Percentiles rank a stretch among this genome's conserved stretches.
Evolutionary conservation across 805 yeast species (phyloP).

Genomic region (Candida endomychidarum): DNA sequence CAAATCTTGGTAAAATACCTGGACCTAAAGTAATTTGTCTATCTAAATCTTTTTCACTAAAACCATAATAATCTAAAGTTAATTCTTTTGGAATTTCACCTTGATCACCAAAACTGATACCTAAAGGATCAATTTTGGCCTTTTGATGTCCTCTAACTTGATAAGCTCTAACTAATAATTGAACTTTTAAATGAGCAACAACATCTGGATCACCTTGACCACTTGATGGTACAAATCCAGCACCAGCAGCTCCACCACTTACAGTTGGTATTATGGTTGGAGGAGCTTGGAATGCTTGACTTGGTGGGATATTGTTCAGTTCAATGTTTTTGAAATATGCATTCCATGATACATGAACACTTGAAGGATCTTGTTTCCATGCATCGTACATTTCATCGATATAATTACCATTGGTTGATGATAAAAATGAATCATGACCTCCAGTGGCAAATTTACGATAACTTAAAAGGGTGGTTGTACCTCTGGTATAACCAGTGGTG

Average conservation of each 20-base stretch:
- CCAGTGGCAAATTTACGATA: constrained; percentile 9
- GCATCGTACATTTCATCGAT: constrained; percentile 97
- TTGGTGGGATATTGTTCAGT: constrained; percentile 63
- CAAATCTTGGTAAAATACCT: constrained; percentile 93
- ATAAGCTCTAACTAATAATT: constrained; percentile 94
- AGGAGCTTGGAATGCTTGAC: constrained; percentile 84
- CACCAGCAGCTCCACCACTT: constrained; percentile 63
- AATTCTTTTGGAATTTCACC: constrained; percentile 73
- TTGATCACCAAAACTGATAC: constrained; percentile 79
- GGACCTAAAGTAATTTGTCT: constrained; percentile 91
- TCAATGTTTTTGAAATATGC: constrained; percentile 93
- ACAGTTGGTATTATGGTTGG: constrained; percentile 86
- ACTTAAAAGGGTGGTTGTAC: not conserved
- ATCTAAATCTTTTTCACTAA: constrained; percentile 81
- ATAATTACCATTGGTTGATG: constrained; percentile 82
- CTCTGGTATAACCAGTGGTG: not conserved
- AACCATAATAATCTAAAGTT: constrained; percentile 89
- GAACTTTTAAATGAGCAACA: constrained; percentile 88
- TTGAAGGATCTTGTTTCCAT: constrained; percentile 85
- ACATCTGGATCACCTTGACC: constrained; percentile 62
- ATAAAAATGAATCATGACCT: constrained; percentile 70
- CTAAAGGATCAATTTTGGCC: constrained; percentile 95
- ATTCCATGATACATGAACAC: constrained; percentile 96
- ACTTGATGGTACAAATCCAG: constrained; percentile 50
- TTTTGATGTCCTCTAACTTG: constrained; percentile 98